Evolutionary conservation across 148 eudicot species (phyloP).

Genomic region (Nepenthes mirabilis): DNA sequence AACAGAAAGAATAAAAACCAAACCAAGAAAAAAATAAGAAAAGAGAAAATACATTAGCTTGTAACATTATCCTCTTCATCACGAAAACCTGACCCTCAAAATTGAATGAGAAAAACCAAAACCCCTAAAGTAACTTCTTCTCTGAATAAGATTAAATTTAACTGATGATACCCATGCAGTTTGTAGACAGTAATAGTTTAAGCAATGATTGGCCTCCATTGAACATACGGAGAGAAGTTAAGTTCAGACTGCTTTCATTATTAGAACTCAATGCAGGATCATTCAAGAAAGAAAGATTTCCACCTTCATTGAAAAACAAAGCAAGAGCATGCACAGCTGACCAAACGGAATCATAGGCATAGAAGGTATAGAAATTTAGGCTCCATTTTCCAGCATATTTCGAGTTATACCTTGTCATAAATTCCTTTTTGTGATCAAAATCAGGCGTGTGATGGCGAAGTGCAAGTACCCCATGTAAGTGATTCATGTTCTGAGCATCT

Average conservation of each 20-base stretch:
- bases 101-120: too few relatives aligned
- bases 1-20: too few relatives aligned
- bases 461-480: constrained; percentile 64
- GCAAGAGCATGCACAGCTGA: constrained; percentile 62
- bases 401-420: constrained; percentile 39
- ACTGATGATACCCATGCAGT: constrained; percentile 52
- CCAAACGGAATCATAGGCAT: constrained; percentile 86
- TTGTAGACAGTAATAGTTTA: constrained; percentile 23
- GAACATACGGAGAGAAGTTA: constrained; percentile 38
- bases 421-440: constrained; percentile 29
- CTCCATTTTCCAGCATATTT: constrained; percentile 29
- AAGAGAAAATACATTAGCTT: too few relatives aligned
- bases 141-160: constrained; percentile 39
- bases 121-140: constrained; percentile 28
- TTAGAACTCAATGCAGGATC: constrained; percentile 34
- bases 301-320: constrained; percentile 35
- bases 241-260: constrained; percentile 29
- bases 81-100: too few relatives aligned
- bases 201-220: constrained; percentile 48
- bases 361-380: constrained; percentile 57
- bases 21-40: too few relatives aligned
- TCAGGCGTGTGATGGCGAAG: constrained; percentile 59
- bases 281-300: constrained; percentile 35
- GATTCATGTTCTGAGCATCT: constrained; percentile 23
- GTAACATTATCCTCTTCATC: too few relatives aligned